Conservation (phyloP, 257 asterid genomes). For the Solanum stenotomum region DNA sequence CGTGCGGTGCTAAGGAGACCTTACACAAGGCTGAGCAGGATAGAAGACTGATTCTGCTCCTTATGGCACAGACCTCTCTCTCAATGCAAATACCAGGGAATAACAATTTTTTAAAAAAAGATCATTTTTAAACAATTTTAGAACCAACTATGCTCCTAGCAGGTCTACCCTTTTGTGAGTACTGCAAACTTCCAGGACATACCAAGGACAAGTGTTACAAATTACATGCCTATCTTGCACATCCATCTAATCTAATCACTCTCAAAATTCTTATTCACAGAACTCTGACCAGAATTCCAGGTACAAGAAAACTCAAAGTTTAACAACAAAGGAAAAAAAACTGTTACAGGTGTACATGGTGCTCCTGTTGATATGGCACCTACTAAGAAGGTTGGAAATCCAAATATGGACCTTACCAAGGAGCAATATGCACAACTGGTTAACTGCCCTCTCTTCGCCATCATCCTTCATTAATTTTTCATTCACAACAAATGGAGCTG, state of each 20-base stretch:
- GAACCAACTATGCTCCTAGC: not conserved
- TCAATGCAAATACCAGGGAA: not conserved
- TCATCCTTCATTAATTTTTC: too few species aligned
- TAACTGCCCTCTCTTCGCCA: too few species aligned
- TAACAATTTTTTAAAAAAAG: rapidly evolving
- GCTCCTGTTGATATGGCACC: not conserved
- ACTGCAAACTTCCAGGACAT: not conserved
- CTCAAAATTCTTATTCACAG: not conserved
- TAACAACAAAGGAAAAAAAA: not conserved
- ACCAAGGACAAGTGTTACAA: not conserved
- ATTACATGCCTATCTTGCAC: not conserved
- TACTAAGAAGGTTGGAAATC: not conserved
- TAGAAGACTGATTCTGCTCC: not conserved
- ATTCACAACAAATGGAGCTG: not conserved
- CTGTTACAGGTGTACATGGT: not conserved
- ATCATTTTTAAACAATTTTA: too few species aligned
- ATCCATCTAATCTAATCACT: not conserved
- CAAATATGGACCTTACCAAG: not conserved
- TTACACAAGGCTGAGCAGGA: not conserved
- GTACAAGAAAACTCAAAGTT: not conserved
- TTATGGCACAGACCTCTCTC: not conserved
- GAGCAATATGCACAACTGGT: not conserved
- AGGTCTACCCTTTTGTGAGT: not conserved
- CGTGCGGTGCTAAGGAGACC: not conserved
- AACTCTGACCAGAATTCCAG: not conserved